phyloP scores from a whole-genome alignment of 805 yeast species.

The Crinitomyces ghanaensis region DNA sequence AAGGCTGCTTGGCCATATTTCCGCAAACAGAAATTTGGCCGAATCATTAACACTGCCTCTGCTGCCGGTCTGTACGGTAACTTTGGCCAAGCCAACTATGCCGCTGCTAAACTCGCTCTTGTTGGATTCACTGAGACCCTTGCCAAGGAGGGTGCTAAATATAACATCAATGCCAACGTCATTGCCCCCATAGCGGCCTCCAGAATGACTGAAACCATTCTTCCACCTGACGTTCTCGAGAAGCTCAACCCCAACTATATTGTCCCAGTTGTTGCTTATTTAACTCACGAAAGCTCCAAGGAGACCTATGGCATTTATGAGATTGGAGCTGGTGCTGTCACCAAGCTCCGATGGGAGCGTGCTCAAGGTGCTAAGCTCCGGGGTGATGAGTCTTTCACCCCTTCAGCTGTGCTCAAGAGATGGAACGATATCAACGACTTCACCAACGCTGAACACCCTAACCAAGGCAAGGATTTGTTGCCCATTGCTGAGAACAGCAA shows the following conservation, averaged over 20 bases:
- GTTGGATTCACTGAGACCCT: constrained; percentile 90
- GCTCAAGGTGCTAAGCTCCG: constrained; percentile 76
- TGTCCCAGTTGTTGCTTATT: constrained; percentile 80
- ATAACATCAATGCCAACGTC: constrained; percentile 73
- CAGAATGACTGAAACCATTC: constrained; percentile 85
- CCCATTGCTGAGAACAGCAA: constrained; percentile 44
- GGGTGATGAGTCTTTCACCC: constrained; percentile 66
- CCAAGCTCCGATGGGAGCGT: constrained; percentile 92
- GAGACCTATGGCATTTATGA: constrained; percentile 74
- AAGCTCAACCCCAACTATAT: constrained; percentile 76
- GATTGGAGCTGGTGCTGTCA: constrained; percentile 88
- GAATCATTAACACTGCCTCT: constrained; percentile 87
- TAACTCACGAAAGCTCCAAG: constrained; percentile 53
- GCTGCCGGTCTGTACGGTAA: constrained; percentile 97
- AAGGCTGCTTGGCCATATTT: constrained; percentile 89
- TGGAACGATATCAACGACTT: constrained; percentile 56
- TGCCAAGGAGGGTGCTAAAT: constrained; percentile 84
- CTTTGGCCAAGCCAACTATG: constrained; percentile 92
- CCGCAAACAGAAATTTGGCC: constrained; percentile 74
- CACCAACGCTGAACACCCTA: constrained; percentile 55
- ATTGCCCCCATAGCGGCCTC: constrained; percentile 95
- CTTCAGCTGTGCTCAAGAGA: constrained; percentile 66
- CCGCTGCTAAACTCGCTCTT: constrained; percentile 83
- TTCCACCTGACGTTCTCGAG: constrained; percentile 77
- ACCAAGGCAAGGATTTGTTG: constrained; percentile 58